phyloP scores from a whole-genome alignment of 1,284 basidiomycete species.

The Bjerkandera adusta region DNA sequence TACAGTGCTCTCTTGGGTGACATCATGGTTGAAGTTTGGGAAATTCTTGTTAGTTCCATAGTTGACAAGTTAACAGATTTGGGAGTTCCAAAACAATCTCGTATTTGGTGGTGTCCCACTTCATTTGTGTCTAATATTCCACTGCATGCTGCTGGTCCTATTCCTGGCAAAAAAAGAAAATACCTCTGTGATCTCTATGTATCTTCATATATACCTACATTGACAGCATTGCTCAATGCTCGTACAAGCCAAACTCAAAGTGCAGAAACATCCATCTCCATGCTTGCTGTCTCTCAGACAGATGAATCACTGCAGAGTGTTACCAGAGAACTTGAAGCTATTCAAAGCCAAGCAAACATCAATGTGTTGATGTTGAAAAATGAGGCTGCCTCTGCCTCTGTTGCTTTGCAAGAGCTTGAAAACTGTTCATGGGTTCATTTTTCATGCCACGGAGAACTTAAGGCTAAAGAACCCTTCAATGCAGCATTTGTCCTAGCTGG shows the following conservation, averaged over 20 bases:
- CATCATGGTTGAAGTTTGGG: not conserved
- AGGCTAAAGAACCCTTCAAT: conserved; percentile 19
- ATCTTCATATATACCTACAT: conserved; percentile 38
- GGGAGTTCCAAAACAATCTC: conserved; percentile 16
- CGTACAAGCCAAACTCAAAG: not conserved
- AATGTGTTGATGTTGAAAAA: not conserved
- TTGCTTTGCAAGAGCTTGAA: conserved; percentile 19
- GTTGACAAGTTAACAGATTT: conserved; percentile 21
- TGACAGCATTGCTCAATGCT: conserved; percentile 30
- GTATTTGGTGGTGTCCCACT: conserved; percentile 46
- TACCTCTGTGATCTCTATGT: conserved; percentile 29
- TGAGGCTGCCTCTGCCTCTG: conserved; percentile 12
- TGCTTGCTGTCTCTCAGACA: not conserved
- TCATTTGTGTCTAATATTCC: conserved; percentile 34
- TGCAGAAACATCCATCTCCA: not conserved
- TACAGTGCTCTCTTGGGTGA: not conserved
- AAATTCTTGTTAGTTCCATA: conserved; percentile 29
- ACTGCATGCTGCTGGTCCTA: conserved; percentile 37
- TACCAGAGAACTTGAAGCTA: not conserved
- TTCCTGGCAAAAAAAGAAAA: conserved; percentile 8
- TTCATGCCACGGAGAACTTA: conserved; percentile 19
- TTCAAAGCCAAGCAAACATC: not conserved
- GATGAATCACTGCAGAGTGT: not conserved
- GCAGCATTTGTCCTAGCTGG: conserved; percentile 26
- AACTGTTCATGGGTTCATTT: conserved; percentile 29